Evolutionary conservation across 306 rosid genomes (phyloP).

Genomic region (Lathyrus tuberosus): DNA sequence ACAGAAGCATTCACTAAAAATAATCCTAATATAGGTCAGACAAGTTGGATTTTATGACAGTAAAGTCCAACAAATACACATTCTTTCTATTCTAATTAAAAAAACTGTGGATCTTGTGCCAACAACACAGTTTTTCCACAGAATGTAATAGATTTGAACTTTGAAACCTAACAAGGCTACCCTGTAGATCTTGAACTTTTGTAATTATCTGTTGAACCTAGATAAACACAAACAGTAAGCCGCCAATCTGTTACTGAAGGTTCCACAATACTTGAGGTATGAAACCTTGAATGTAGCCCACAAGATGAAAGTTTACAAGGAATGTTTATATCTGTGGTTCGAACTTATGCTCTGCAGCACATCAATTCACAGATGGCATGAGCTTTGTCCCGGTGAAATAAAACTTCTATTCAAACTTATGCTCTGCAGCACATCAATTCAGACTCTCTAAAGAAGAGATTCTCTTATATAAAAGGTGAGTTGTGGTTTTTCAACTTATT

Average conservation of each 20-base stretch:
- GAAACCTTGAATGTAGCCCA: conserved; percentile 27
- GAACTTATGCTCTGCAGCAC: conserved; percentile 36
- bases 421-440: conserved; percentile 32
- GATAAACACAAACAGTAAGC: conserved; percentile 24
- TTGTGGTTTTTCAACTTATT: no score
- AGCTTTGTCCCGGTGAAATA: conserved; percentile 37
- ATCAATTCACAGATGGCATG: conserved; percentile 25
- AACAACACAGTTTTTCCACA: conserved; percentile 16
- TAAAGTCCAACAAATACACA: conserved; percentile 19
- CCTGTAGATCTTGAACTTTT: conserved; percentile 24
- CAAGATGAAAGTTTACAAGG: conserved; percentile 29
- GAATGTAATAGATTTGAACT: conserved; percentile 32
- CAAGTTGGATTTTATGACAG: conserved; percentile 25
- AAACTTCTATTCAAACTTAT: conserved; percentile 15
- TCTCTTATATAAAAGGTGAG: no score
- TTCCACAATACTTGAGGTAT: conserved; percentile 35
- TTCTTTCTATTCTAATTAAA: conserved; percentile 27
- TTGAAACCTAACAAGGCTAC: conserved; percentile 35
- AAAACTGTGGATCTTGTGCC: conserved; percentile 23
- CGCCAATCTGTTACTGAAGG: conserved; percentile 5
- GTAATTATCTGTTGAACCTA: conserved; percentile 19
- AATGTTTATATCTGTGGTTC: conserved; percentile 27
- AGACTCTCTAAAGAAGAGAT: no score
- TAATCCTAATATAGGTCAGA: conserved; percentile 21
- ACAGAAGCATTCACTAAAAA: conserved; percentile 28